Evolutionary conservation across 768 basidiomycete species (phyloP).

Genomic region (Lactarius quietus): DNA sequence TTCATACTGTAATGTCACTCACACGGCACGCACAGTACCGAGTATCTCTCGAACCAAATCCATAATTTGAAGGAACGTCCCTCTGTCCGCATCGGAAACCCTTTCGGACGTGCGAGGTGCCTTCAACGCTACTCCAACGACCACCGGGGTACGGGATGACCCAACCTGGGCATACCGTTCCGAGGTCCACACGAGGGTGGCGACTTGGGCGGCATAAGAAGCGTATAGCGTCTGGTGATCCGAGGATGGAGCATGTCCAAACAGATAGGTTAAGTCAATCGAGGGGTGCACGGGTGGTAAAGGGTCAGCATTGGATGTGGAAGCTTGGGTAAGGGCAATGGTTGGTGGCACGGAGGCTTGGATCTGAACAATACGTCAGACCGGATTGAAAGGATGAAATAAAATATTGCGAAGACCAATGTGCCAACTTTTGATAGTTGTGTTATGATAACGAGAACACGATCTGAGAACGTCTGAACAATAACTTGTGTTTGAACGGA

Average conservation of each 20-base stretch:
- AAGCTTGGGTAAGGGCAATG: constrained; percentile 43
- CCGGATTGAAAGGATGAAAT: constrained; percentile 18
- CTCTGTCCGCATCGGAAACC: constrained; percentile 44
- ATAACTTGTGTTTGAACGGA: constrained; percentile 69
- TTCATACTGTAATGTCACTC: constrained; percentile 1
- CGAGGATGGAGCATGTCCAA: constrained; percentile 70
- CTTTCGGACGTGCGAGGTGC: constrained; percentile 65
- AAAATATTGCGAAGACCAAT: constrained; percentile 48
- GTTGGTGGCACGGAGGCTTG: constrained; percentile 75
- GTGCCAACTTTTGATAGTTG: constrained; percentile 90
- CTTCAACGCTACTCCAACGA: constrained; percentile 39
- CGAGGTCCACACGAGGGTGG: constrained; percentile 74
- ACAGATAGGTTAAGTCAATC: constrained; percentile 69
- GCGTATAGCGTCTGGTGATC: constrained; percentile 69
- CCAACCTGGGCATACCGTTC: constrained; percentile 38
- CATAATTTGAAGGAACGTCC: constrained; percentile 44
- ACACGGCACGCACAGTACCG: neutral
- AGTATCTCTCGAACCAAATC: constrained; percentile 38
- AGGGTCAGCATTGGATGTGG: constrained; percentile 35
- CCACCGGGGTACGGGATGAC: constrained; percentile 14
- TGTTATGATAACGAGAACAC: constrained; percentile 80
- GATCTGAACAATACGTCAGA: constrained; percentile 47
- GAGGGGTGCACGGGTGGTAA: constrained; percentile 66
- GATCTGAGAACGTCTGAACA: constrained; percentile 76
- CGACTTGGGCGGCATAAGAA: constrained; percentile 82